Evolutionary conservation across 2,329 filamentous ascomycete species (phyloP), one percentile per base, ranked within the genome.

Genomic region (Chaetomiaceae sp.): DNA sequence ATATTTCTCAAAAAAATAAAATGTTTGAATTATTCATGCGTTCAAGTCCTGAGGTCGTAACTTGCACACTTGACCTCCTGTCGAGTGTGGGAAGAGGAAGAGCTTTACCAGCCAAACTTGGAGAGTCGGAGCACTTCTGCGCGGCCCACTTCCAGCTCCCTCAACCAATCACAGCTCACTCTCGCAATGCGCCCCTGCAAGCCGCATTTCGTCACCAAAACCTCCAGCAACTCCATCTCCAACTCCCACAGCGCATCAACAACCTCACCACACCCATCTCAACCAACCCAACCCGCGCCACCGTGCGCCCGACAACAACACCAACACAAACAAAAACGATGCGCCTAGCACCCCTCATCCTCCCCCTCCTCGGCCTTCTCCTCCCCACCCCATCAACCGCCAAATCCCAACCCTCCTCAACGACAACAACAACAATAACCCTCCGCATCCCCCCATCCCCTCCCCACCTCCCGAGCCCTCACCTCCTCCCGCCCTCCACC

Each of bases 401-500:
- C 29, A 59, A 68, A 42, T 61, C 67, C 43, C 59, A 60, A 62
- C 63, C 65, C 25, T 39, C 29, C 15, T 44, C 49, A n/a, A 19
- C 34, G 44, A 56, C 64, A 58, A 56, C 64, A 2, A 66, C 78
- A 3, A 75, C 73, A 27, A 54, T 82, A 33, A 74, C 73, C 56
- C 70, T 82, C 58, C 70, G 70, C 61, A 60, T 77, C 56, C 74
- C 73, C 37, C 42, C 71, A 1, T 65, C 69, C 22, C 62, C 64
- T 20, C 46, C 50, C 14, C 25, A 52, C 14, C 67, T 75, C 22
- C 72, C 75, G 19, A 79, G 78, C 71, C 77, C 78, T 14, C 67
- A 71, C 66, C 67, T 76, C 45, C 81, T 85, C 49, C 85, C 84
- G 20, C 75, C 85, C 64, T 81, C 80, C 56, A 86, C 86, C 47